Conservation (phyloP, 441 rosid species). For the Corymbia citriodora region DNA sequence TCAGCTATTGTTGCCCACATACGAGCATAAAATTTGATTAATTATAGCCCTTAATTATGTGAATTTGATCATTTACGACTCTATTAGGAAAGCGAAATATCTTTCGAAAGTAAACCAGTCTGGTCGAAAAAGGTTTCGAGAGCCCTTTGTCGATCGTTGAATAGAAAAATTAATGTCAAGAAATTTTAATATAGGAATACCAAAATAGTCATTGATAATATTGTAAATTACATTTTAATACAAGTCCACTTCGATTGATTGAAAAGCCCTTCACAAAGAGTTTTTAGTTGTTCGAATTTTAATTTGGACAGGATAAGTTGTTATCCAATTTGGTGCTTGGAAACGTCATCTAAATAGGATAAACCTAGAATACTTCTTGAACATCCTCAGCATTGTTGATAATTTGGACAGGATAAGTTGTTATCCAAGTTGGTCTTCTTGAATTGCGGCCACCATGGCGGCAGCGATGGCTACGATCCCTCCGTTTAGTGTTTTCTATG, state of each 20-base stretch:
- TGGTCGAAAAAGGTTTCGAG: not conserved
- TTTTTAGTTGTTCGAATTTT: not conserved
- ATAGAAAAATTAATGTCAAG: not conserved
- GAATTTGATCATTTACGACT: not conserved
- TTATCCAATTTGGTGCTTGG: not conserved
- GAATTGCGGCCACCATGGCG: not conserved
- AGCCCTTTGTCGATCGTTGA: not conserved
- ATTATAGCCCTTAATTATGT: not conserved
- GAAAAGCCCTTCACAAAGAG: not conserved
- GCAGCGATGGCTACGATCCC: not conserved
- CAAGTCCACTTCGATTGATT: not conserved
- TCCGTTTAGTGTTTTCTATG: not conserved
- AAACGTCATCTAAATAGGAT: accelerated
- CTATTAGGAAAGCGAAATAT: not conserved
- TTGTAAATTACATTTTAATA: not conserved
- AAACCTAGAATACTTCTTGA: not conserved
- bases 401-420: too few species aligned
- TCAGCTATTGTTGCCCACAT: too few species aligned
- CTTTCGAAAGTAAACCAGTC: not conserved
- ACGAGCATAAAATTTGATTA: not conserved
- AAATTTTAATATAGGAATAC: not conserved
- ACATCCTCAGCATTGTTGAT: not conserved
- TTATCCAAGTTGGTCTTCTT: too few species aligned
- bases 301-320: not conserved
- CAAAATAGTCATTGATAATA: not conserved